phyloP scores from a whole-genome alignment of 2,329 filamentous ascomycete genomes.

The Sporothrix brunneoviolacea region DNA sequence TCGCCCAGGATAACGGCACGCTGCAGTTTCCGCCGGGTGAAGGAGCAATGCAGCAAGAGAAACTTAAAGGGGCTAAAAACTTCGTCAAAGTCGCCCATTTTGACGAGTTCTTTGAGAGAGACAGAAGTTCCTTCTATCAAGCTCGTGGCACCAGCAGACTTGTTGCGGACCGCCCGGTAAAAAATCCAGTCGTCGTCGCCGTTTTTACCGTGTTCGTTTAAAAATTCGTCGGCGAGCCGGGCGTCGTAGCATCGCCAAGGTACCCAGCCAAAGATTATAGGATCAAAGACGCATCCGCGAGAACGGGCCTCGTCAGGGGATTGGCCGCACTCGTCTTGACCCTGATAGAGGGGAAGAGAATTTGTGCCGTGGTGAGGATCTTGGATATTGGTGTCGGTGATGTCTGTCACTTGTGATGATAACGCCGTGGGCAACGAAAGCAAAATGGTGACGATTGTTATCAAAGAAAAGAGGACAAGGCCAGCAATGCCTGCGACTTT shows the following conservation, averaged over 20 bases:
- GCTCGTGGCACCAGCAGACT: no score
- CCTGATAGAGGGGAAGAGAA: no score
- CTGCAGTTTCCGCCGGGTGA: slow-evolving; percentile 10
- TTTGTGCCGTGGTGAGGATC: no score
- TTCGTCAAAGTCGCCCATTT: slow-evolving; percentile 11
- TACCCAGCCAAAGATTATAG: slow-evolving; percentile 11
- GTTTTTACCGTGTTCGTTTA: background rate
- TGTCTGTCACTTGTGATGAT: no score
- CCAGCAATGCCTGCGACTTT: no score
- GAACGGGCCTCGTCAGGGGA: background rate
- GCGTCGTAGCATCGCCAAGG: slow-evolving; percentile 9
- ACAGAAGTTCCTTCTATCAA: background rate
- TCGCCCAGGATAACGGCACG: slow-evolving; percentile 4
- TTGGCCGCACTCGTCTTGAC: slow-evolving; percentile 3
- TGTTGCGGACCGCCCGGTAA: background rate
- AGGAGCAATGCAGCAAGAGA: slow-evolving; percentile 10
- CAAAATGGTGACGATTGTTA: no score
- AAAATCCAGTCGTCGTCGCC: slow-evolving; percentile 1
- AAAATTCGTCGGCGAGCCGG: slow-evolving; percentile 2
- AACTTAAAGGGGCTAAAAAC: slow-evolving; percentile 3
- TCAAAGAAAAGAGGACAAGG: no score
- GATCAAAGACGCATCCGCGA: slow-evolving; percentile 11
- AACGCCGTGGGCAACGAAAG: no score
- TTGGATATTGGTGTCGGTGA: no score
- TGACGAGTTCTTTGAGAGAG: no score